Evolutionary conservation across 768 basidiomycete genomes (phyloP).

Genomic region (Chalciporus sphaerocephalus): DNA sequence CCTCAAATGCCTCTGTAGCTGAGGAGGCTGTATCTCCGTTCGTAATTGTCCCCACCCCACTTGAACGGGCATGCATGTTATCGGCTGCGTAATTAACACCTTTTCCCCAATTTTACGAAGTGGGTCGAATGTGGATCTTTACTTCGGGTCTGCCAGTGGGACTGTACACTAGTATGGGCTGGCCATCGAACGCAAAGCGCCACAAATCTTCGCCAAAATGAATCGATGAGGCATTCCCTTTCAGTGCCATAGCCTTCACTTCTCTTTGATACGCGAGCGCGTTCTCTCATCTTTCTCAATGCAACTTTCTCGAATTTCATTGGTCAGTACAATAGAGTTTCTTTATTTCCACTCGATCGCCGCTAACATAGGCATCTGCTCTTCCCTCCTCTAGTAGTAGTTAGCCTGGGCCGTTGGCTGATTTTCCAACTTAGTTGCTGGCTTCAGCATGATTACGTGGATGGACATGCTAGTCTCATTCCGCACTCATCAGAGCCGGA

Average conservation of each 20-base stretch:
- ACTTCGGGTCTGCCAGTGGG: conserved; percentile 45
- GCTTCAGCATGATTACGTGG: conserved; percentile 34
- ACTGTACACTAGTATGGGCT: conserved; percentile 47
- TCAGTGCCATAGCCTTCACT: too few species aligned
- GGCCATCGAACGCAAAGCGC: conserved; percentile 45
- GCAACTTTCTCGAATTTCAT: conserved; percentile 46
- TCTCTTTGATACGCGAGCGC: conserved; percentile 51
- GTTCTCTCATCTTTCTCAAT: conserved; percentile 56
- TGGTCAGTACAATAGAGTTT: conserved; percentile 34
- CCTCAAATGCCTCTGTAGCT: too few species aligned
- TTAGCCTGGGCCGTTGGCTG: conserved; percentile 24
- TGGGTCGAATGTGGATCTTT: conserved; percentile 56
- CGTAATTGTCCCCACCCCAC: conserved; percentile 36
- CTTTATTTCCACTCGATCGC: conserved; percentile 22
- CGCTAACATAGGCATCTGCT: conserved; percentile 11
- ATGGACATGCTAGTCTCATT: conserved; percentile 26
- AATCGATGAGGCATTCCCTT: conserved; percentile 32
- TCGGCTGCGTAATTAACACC: conserved; percentile 39
- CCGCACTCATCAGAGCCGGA: conserved; percentile 6
- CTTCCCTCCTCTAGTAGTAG: too few species aligned
- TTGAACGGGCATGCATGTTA: conserved; percentile 43
- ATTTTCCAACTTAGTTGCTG: conserved; percentile 29
- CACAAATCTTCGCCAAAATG: conserved; percentile 37
- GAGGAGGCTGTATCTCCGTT: conserved; percentile 34
- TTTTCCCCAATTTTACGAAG: conserved; percentile 47